Evolutionary conservation across 306 rosid genomes (phyloP).

Genomic region (Prunus padus): DNA sequence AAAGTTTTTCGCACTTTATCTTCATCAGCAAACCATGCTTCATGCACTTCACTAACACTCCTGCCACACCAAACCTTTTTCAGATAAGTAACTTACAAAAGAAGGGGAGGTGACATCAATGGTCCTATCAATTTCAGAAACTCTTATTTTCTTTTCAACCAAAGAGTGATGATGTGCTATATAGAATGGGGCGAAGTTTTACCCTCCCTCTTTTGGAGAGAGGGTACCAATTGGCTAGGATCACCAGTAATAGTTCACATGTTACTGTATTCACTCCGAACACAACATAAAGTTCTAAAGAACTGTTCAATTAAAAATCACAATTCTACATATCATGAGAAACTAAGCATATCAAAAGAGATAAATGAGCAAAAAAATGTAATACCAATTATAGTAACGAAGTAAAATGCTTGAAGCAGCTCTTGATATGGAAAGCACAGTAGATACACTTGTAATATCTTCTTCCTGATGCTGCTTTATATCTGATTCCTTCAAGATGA

Average conservation of each 20-base stretch:
- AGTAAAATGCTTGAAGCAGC: constrained; percentile 55
- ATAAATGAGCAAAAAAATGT: background rate
- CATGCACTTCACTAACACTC: constrained; percentile 57
- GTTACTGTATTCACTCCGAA: background rate
- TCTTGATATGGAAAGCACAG: constrained; percentile 57
- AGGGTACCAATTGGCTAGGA: background rate
- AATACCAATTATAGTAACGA: constrained; percentile 59
- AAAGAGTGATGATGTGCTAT: background rate
- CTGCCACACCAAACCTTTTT: constrained; percentile 26
- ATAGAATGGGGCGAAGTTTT: background rate
- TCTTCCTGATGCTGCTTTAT: constrained; percentile 60
- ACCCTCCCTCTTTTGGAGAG: background rate
- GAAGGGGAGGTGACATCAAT: background rate
- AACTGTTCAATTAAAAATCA: background rate
- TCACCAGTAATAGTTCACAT: background rate
- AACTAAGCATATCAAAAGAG: background rate
- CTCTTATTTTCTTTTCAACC: background rate
- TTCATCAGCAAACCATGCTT: constrained; percentile 67
- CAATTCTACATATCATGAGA: background rate
- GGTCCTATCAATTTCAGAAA: background rate
- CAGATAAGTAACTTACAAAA: constrained; percentile 1
- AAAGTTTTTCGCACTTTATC: constrained; percentile 53
- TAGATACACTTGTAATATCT: constrained; percentile 46
- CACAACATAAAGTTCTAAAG: background rate
- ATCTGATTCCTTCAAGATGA: constrained; percentile 59